Evolutionary conservation across 495 filamentous ascomycete species (phyloP), one percentile per base, ranked within the genome.

Genomic region (Cercophora newfieldiana): DNA sequence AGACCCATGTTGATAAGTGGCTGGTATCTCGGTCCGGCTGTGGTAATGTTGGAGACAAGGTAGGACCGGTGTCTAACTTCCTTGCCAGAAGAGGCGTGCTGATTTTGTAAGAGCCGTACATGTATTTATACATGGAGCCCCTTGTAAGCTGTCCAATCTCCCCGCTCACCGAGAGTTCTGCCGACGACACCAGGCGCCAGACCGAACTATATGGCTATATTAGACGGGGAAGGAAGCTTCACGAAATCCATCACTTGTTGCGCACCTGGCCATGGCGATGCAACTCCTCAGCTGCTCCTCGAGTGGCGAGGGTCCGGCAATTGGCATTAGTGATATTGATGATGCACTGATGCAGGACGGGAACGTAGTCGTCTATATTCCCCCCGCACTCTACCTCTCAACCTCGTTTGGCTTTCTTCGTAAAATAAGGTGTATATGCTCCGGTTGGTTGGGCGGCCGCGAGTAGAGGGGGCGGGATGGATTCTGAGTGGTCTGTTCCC

Each of bases 301-400:
- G 58, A 7, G 31, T 22, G 22, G 31, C 58, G 33, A 60, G 58
- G 47, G 58, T 30, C 48, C 33, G 58, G 58, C 19, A 60, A 28
- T 24, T 60, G 33, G 19, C 29, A 33, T 18, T 58, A 28, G 28
- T 29, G 7, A 14, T 31, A 22, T 44, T 10, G 33, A 60, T 21
- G 37, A 58, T 58, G 33, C 16, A 47, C 16, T n/a, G 16, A 22
- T 58, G 58, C 58, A 48, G 55, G 55, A 18, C 58, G 58, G 58
- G 55, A 58, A 28, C 10, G 26, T n/a, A n/a, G n/a, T 21, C 29
- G 55, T 58, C 19, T 25, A 58, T 58, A 58, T 58, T 58, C 7
- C 37, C 58, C 58, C 58, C 58, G 58, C 58, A 60, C 58, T 60
- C 16, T 21, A 48, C 19, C 31, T 30, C 33, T 19, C 26, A 12